Base-by-base conservation (phyloP, 2,329 filamentous ascomycete genomes). In the Ophiostoma piceae region DNA sequence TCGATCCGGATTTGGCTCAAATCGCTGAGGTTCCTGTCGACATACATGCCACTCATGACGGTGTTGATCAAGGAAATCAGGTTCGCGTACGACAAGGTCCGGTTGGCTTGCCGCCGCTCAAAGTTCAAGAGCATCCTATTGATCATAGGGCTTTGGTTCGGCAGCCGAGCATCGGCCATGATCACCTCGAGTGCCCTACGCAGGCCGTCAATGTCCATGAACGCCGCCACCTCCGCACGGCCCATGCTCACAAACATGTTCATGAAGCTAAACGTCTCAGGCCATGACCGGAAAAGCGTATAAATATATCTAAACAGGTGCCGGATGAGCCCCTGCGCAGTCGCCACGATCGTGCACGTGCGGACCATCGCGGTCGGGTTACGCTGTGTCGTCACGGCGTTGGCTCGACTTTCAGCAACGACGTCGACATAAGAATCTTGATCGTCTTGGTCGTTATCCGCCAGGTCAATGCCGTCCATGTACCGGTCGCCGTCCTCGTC, bases 231-330 rank as follows among this genome's bases (percentile, higher is more conserved):
- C 76, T 92, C 88, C 5, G 82, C 77, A 2, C 81, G 78, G 0
- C 90, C 90, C 69, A 92, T 78, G 65, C 80, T 82, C 16, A 87
- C 87, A 75, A 94, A 89, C n/a, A 81, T 81, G n/a, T 85, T 76
- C 72, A 94, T 81, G n/a, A 90, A 83, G 14, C 85, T 84, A 76
- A 94, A 94, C 71, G 90, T 89, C 75, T 94, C 91, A 60, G 88
- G 86, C 92, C 92, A 95, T 2, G 90, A 85, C 70, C 88, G 85
- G 37, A 87, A 80, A 65, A 84, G 81, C 2, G 81, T 78, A 71
- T 91, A 87, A 70, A 92, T 87, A n/a, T 79, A 81, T 2, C 84
- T 79, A 85, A 87, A 92, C 3, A 92, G 77, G 29, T 29, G 11
- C 14, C 35, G 35, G 39, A 66, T 66, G 22, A 66, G 65, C 22